A percentile compares a stretch with the other conserved stretches of the same genome.
These are phyloP conservation scores for Cytidiella melzeri DNA, from an alignment of 768 basidiomycete genomes.

Conservation along the genomic window DNA sequence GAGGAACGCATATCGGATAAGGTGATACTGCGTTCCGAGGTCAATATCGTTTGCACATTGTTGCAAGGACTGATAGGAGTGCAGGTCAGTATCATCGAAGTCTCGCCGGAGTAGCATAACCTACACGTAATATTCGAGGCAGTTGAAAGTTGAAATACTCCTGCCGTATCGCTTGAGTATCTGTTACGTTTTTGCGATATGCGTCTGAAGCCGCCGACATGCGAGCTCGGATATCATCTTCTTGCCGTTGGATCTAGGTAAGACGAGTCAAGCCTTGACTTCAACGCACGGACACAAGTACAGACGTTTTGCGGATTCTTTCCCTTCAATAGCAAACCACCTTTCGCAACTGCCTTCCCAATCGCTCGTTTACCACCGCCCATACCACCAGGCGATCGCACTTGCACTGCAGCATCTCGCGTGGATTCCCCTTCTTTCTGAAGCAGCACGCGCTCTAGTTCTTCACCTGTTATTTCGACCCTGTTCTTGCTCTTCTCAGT, in stretches of 20 bases:
- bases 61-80: conserved; percentile 52
- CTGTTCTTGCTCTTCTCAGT: conserved; percentile 89
- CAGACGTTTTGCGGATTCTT: conserved; percentile 84
- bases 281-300: conserved; percentile 13
- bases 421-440: conserved; percentile 94
- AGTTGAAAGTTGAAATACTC: conserved; percentile 98
- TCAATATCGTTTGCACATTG: conserved; percentile 96
- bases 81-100: not conserved
- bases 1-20: conserved; percentile 90
- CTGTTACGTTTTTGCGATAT: conserved; percentile 84
- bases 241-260: conserved; percentile 77
- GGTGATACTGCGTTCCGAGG: conserved; percentile 95
- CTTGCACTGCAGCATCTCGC: conserved; percentile 72
- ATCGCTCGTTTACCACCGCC: conserved; percentile 73
- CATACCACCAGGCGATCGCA: conserved; percentile 44
- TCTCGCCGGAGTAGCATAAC: conserved; percentile 24
- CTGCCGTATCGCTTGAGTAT: conserved; percentile 86
- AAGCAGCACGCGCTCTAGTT: conserved; percentile 85
- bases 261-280: not conserved
- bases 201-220: conserved; percentile 84
- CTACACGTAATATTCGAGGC: conserved; percentile 85
- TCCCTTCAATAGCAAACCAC: conserved; percentile 83
- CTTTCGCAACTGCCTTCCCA: conserved; percentile 89
- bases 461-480: conserved; percentile 86
- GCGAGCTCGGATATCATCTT: conserved; percentile 86